phyloP scores from a whole-genome alignment of 345 rosid species.

The Citrus hindsii region DNA sequence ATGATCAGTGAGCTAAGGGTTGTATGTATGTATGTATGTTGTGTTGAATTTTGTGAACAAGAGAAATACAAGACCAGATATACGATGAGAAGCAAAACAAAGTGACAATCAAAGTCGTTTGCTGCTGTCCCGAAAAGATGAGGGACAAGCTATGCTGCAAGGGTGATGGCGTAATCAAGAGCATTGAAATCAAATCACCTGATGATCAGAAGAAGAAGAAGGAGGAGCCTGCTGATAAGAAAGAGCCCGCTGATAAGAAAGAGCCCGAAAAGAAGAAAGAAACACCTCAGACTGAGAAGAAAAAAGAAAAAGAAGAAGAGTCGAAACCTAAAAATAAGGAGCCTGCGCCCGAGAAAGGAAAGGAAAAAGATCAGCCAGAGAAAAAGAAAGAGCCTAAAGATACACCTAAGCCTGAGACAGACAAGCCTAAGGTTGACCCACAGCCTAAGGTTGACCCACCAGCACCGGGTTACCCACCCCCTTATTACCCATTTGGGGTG shows the following conservation, averaged over 20 bases:
- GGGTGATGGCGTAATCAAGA: slow-evolving; percentile 49
- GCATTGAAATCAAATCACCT: slow-evolving; percentile 41
- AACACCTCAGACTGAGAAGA: not conserved
- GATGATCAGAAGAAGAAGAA: not conserved
- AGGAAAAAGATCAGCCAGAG: slow-evolving; percentile 15
- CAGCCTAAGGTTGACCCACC: not conserved
- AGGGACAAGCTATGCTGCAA: slow-evolving; percentile 52
- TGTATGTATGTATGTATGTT: not conserved
- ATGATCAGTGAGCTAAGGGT: slow-evolving; percentile 30
- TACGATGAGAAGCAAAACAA: slow-evolving; percentile 66
- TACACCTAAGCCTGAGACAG: not conserved
- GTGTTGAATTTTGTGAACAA: slow-evolving; percentile 33
- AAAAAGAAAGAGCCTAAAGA: not conserved
- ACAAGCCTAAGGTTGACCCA: not conserved
- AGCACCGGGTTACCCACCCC: slow-evolving; percentile 18
- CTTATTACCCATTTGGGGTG: slow-evolving; percentile 1
- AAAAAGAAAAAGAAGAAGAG: slow-evolving; percentile 15
- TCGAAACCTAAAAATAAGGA: slow-evolving; percentile 13
- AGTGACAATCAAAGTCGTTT: slow-evolving; percentile 64
- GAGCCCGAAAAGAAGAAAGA: not conserved
- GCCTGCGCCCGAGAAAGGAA: not conserved
- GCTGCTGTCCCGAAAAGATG: slow-evolving; percentile 74
- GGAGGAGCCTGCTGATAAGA: slow-evolving; percentile 20
- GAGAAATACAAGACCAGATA: slow-evolving; percentile 62
- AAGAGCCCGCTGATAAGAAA: slow-evolving; percentile 14